Conservation (phyloP, 345 rosid species). For the Populus deltoides region DNA sequence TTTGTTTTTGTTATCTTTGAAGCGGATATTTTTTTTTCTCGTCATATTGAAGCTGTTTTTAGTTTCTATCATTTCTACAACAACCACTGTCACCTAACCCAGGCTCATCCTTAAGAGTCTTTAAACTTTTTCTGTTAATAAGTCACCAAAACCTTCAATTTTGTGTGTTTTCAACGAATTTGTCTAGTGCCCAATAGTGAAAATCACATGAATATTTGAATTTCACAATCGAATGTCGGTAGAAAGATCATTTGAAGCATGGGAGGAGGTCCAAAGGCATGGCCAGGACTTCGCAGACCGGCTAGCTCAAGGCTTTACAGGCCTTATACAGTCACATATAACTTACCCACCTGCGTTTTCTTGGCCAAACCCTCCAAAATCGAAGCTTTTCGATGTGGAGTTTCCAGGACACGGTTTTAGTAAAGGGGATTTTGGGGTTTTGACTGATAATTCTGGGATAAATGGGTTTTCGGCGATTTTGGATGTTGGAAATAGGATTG, state of each 20-base stretch:
- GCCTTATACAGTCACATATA: conserved; percentile 70
- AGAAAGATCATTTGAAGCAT: conserved; percentile 86
- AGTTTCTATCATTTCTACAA: background rate
- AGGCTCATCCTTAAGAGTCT: background rate
- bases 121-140: background rate
- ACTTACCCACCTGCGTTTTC: conserved; percentile 57
- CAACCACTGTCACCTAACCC: background rate
- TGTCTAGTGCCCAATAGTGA: conserved; percentile 7
- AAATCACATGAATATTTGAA: conserved; percentile 7
- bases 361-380: conserved; percentile 59
- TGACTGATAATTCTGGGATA: conserved; percentile 41
- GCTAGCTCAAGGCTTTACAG: conserved; percentile 83
- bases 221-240: conserved; percentile 53
- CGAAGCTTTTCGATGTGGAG: conserved; percentile 71
- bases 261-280: conserved; percentile 97
- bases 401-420: conserved; percentile 49
- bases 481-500: conserved; percentile 72
- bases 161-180: background rate
- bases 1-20: background rate
- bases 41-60: background rate
- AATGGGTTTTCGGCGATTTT: conserved; percentile 71
- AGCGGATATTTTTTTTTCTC: background rate
- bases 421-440: conserved; percentile 41
- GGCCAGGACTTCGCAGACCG: conserved; percentile 90
- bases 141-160: background rate